A percentile compares a stretch with the other conserved stretches of the same genome.
Conservation (phyloP, 805 yeast genomes). For the Saccharomycopsis fodiens region DNA sequence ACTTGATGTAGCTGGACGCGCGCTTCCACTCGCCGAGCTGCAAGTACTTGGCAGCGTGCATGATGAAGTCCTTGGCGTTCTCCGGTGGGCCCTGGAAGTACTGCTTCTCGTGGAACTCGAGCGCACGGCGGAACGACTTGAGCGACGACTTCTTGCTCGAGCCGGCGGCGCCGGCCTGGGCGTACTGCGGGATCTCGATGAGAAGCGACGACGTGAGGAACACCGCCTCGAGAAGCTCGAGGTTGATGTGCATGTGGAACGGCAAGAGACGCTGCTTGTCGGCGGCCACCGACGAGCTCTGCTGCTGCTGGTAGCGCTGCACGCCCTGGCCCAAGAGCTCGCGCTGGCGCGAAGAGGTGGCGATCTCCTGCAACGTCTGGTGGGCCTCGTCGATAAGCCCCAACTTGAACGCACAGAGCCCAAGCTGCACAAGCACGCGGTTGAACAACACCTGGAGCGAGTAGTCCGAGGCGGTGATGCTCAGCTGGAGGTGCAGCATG, state of each 20-base stretch:
- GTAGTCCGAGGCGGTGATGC: constrained; percentile 80
- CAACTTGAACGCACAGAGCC: constrained; percentile 87
- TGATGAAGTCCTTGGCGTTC: constrained; percentile 85
- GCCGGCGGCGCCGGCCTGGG: constrained; percentile 52
- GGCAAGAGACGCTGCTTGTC: constrained; percentile 85
- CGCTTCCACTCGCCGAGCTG: constrained; percentile 85
- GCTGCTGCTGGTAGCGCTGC: constrained; percentile 50
- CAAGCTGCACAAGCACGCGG: constrained; percentile 92
- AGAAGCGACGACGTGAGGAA: constrained; percentile 85
- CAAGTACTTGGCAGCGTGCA: constrained; percentile 85
- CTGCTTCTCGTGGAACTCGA: constrained; percentile 91
- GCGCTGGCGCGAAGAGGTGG: constrained; percentile 76
- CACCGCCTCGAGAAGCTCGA: constrained; percentile 90
- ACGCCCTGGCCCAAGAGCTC: constrained; percentile 92
- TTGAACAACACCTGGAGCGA: constrained; percentile 86
- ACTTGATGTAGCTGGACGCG: constrained; percentile 61
- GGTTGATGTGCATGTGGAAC: constrained; percentile 95
- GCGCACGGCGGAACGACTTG: constrained; percentile 83
- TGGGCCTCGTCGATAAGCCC: constrained; percentile 84
- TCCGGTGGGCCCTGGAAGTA: constrained; percentile 97
- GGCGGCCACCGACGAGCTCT: constrained; percentile 30
- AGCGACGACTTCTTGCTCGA: constrained; percentile 56
- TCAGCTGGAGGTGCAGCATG: constrained; percentile 75
- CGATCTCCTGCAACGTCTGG: constrained; percentile 80
- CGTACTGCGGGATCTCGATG: constrained; percentile 87